A percentile compares a stretch with the other conserved stretches of the same genome.
Conservation (phyloP, 108 stramenopile genomes). For the Hondaea fermentalgiana region DNA sequence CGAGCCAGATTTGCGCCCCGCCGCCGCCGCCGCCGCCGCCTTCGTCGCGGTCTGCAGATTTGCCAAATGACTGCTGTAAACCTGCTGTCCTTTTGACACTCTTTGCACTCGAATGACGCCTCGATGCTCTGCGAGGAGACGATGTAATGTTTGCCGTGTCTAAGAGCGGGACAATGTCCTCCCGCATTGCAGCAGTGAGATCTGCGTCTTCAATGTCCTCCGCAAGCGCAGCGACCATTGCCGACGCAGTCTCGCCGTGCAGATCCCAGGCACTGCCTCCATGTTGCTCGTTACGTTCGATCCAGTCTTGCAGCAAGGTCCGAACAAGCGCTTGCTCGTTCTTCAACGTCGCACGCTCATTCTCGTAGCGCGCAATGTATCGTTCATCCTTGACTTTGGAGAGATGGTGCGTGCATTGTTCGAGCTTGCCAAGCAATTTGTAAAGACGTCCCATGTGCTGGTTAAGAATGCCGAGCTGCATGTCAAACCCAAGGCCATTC, state of each 20-base stretch:
- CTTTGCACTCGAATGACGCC: too few relatives aligned
- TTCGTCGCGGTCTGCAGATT: too few relatives aligned
- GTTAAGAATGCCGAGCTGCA: background rate
- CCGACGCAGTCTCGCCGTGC: background rate
- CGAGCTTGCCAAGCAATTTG: background rate
- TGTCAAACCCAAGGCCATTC: background rate
- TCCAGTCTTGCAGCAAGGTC: background rate
- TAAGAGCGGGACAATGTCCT: background rate
- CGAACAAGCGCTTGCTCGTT: background rate
- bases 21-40: too few relatives aligned
- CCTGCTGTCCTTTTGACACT: too few relatives aligned
- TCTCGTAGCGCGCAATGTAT: background rate
- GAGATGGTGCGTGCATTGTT: background rate
- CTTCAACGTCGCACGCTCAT: background rate
- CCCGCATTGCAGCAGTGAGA: background rate
- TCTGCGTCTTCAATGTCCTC: background rate
- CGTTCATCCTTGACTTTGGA: background rate
- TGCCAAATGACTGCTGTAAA: too few relatives aligned
- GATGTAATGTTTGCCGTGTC: background rate
- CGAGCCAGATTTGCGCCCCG: too few relatives aligned
- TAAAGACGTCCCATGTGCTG: background rate
- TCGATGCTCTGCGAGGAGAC: too few relatives aligned
- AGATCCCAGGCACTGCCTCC: background rate
- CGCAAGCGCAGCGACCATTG: background rate
- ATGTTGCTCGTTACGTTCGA: background rate